Conservation (phyloP, 805 yeast species). For the Lipomyces yamanashiensis region DNA sequence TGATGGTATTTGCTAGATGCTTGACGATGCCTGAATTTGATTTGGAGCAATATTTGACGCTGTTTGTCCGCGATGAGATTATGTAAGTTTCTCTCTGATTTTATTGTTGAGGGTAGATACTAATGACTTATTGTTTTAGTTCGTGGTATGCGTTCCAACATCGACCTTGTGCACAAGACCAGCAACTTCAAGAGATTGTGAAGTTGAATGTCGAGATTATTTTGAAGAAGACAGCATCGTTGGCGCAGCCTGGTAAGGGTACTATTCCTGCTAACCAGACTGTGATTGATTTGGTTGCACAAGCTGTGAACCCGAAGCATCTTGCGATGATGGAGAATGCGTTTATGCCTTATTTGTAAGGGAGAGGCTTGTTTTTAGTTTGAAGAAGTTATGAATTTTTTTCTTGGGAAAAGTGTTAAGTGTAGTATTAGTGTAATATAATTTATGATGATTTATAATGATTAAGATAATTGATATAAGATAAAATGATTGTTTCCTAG, state of each 20-base stretch:
- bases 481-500: not conserved
- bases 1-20: slow-evolving; percentile 85
- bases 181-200: slow-evolving; percentile 84
- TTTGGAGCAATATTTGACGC: slow-evolving; percentile 85
- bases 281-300: slow-evolving; percentile 85
- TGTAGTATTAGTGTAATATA: not conserved
- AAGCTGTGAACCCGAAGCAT: slow-evolving; percentile 93
- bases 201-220: slow-evolving; percentile 85
- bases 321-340: slow-evolving; percentile 87
- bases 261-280: slow-evolving; percentile 82
- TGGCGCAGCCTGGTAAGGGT: slow-evolving; percentile 67
- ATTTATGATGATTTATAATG: not conserved
- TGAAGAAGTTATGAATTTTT: not conserved
- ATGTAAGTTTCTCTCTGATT: slow-evolving; percentile 44
- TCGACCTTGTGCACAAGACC: slow-evolving; percentile 77
- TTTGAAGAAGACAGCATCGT: slow-evolving; percentile 73
- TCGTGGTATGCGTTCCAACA: slow-evolving; percentile 91
- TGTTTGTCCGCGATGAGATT: slow-evolving; percentile 94
- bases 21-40: slow-evolving; percentile 91
- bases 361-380: not conserved
- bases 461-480: not conserved
- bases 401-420: not conserved
- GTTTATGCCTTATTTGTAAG: slow-evolving; percentile 91
- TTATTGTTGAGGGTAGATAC: not conserved
- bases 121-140: slow-evolving; percentile 7